Base-by-base conservation (phyloP, 1,284 basidiomycete species). In the Cystobasidium slooffiae region DNA sequence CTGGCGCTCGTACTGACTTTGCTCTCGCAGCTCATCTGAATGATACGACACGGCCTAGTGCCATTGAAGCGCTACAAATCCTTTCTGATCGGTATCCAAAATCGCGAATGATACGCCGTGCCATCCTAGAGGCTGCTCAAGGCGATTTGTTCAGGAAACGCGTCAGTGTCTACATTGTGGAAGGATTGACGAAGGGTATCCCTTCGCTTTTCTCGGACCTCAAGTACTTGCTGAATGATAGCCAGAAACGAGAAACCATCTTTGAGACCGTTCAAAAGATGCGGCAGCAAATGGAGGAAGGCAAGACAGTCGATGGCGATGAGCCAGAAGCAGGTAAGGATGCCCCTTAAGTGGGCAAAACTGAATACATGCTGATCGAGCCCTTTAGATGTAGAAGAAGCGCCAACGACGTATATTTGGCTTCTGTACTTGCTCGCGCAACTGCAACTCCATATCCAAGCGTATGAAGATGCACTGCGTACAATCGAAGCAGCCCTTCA, bases 151-250 rank as follows among this genome's bases (percentile, higher is more conserved):
- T 99, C 84, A 86, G 84, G 65, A 82, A 85, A 31, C 86, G 91
- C 20, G 88, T 88, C 1, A 85, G 86, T 67, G 84, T 86, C 1
- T 98, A 99, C 82, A 83, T 98, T 64, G 82, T 87, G 20, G 84
- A 85, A 2, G 91, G 88, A 8, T 84, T 99, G 16, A 86, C 87
- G 72, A 93, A 93, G 79, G 96, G 95, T 75, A 87, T 99, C 41
- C 97, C 97, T 1, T 97, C 94, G 2, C 86, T 99, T 7, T 99
- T 98, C 80, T 89, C 91, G 37, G 95, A 98, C 82, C 81, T 99
- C 82, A 98, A 98, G 82, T 85, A 89, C 0, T 87, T 99, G 1
- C 97, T 97, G 81, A 86, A 90, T 75, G 79, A 85, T 10, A 80
- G 85, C 14, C 77, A 74, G 44, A 97, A 95, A 82, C 87, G 88